Evolutionary conservation across 2,329 filamentous ascomycete genomes (phyloP), one percentile per base, ranked within the genome.

Genomic region (Trichoderma sp.): DNA sequence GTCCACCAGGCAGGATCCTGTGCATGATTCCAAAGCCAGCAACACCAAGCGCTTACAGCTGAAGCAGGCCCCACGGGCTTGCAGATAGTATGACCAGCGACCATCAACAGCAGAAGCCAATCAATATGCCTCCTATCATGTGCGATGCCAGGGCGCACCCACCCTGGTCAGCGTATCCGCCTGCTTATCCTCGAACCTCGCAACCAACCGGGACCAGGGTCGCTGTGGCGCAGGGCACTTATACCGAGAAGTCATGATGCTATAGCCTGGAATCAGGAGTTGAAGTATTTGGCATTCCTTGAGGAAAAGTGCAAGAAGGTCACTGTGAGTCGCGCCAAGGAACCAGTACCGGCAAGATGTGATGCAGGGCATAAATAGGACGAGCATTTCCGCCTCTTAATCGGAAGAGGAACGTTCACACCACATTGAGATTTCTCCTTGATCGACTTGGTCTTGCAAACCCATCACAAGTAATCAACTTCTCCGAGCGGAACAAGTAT

Each of bases 1-100:
- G 39, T 44, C 59, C 59, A 54, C 59, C 14, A 24, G 45, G 28
- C 47, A 54, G 45, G 39, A 61, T 28, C 30, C 47, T 51, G 47
- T 61, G 48, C 59, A 54, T 62, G 59, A 62, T 62, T 62, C 48
- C 59, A 62, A 62, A 62, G 34, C 48, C 59, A 62, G 28, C 39
- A 54, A 54, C 59, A 45, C 6, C 59, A 62, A 62, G 59, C 34
- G 59, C 59, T 62, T 62, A 62, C 59, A 52, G 59, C 48, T 62
- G 48, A 54, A 62, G 48, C 39, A 45, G 17, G 59, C 59, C 59
- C 59, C 59, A 62, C 59, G 59, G 24, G 59, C 59, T 19, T 54
- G 59, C 59, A 62, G 44, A 62, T 52, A 24, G 21, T 24, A 44
- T 54, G 34, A 54, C 47, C 48, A 48, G 59, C 39, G 48, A 62